Evolutionary conservation across 495 filamentous ascomycete genomes (phyloP).

Genomic region (Hyaloscypha bicolor): DNA sequence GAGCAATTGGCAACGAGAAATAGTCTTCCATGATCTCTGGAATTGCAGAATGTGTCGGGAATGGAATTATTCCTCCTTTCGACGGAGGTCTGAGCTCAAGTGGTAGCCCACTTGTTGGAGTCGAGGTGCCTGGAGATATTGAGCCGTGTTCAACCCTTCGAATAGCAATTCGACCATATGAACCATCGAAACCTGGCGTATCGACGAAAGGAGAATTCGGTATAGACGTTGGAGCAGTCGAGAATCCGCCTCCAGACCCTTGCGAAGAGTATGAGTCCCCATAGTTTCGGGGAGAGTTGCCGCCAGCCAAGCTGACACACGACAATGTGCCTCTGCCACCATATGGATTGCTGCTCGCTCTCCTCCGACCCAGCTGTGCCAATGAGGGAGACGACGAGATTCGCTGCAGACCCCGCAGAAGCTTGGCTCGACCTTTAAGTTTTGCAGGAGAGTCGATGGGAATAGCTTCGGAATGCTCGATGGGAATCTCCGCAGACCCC

Average conservation of each 20-base stretch:
- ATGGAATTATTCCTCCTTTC: slow-evolving; percentile 37
- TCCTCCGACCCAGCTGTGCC: slow-evolving; percentile 61
- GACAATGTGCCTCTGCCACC: slow-evolving; percentile 61
- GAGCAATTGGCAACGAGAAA: slow-evolving; percentile 42
- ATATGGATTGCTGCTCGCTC: slow-evolving; percentile 69
- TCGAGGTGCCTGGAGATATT: slow-evolving; percentile 33
- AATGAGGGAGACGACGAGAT: slow-evolving; percentile 88
- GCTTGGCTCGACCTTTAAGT: slow-evolving; percentile 70
- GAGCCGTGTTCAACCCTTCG: slow-evolving; percentile 36
- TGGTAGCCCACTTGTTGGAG: slow-evolving; percentile 60
- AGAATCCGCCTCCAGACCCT: slow-evolving; percentile 58
- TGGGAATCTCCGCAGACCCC: slow-evolving; percentile 9
- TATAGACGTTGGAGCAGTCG: slow-evolving; percentile 64
- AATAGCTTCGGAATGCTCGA: slow-evolving; percentile 33
- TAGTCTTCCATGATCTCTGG: slow-evolving; percentile 43
- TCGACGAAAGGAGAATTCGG: slow-evolving; percentile 44
- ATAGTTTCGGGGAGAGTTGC: slow-evolving; percentile 36
- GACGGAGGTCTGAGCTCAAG: slow-evolving; percentile 59
- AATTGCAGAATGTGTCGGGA: slow-evolving; percentile 23
- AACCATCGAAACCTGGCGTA: slow-evolving; percentile 27
- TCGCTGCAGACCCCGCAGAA: slow-evolving; percentile 80
- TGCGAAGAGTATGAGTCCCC: slow-evolving; percentile 63
- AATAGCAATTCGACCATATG: slow-evolving; percentile 19
- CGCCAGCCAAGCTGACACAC: slow-evolving; percentile 76
- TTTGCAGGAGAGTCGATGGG: slow-evolving; percentile 57